Conservation (phyloP, 1,284 basidiomycete species). For the Peniophora sp. region DNA sequence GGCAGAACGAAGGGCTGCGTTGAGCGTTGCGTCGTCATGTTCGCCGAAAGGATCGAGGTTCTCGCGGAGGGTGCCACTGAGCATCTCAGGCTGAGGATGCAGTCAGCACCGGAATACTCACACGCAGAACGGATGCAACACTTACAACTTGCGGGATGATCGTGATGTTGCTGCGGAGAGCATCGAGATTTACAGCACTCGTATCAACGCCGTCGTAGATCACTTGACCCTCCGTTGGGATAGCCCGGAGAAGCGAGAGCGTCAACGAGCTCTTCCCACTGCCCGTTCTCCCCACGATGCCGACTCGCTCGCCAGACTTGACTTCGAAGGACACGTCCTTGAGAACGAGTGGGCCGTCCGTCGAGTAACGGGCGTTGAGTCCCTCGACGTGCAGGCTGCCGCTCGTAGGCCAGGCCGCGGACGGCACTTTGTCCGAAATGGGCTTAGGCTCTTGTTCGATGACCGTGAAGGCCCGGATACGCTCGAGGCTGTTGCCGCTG, state of each 20-base stretch:
- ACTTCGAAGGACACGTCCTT: slow-evolving; percentile 38
- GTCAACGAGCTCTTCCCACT: slow-evolving; percentile 29
- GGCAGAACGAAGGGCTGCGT: slow-evolving; percentile 44
- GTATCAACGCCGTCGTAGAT: background rate
- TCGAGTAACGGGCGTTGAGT: slow-evolving; percentile 50
- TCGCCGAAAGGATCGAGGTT: slow-evolving; percentile 69
- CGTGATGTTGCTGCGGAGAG: background rate
- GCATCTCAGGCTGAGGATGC: slow-evolving; percentile 47
- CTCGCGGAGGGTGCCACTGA: slow-evolving; percentile 48
- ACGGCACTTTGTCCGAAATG: slow-evolving; percentile 44
- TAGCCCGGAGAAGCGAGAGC: slow-evolving; percentile 30
- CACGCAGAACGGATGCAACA: background rate
- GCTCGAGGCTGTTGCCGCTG: slow-evolving; percentile 55
- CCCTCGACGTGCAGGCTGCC: slow-evolving; percentile 59
- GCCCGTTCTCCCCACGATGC: slow-evolving; percentile 20
- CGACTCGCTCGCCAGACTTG: slow-evolving; percentile 41
- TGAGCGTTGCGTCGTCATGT: slow-evolving; percentile 58
- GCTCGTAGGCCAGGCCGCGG: slow-evolving; percentile 74
- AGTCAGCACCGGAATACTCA: background rate
- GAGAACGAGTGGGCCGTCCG: slow-evolving; percentile 32
- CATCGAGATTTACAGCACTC: background rate
- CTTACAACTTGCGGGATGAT: slow-evolving; percentile 1
- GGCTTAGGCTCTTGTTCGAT: slow-evolving; percentile 66
- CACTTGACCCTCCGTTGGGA: slow-evolving; percentile 32
- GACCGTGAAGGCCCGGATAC: slow-evolving; percentile 62